Percentiles rank a stretch among this genome's conserved stretches.
Conservation (phyloP, 2,329 filamentous ascomycete genomes). For the Diaporthe helianthi region DNA sequence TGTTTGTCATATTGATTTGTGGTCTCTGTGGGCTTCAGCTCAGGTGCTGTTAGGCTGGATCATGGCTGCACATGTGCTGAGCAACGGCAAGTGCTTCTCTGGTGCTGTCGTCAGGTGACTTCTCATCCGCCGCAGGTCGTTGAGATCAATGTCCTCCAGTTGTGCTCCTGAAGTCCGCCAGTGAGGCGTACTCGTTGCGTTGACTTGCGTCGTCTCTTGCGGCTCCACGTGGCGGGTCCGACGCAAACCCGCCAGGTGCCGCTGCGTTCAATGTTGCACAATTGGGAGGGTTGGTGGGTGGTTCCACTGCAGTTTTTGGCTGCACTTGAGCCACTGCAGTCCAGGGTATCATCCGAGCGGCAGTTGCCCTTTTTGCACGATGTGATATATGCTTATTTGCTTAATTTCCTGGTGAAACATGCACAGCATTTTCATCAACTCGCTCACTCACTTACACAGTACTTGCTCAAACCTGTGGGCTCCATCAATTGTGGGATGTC, state of each 20-base stretch:
- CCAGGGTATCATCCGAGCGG: constrained; percentile 11
- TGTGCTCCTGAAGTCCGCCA: neutral
- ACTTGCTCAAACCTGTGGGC: too few relatives aligned
- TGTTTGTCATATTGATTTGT: neutral
- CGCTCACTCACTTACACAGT: neutral
- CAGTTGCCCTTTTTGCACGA: neutral
- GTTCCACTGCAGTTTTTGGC: constrained; percentile 22
- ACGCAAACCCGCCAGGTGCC: too few relatives aligned
- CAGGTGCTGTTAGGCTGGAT: neutral
- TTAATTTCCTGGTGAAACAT: constrained; percentile 17
- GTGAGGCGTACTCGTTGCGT: neutral
- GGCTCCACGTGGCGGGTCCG: constrained; percentile 9
- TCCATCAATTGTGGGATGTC: too few relatives aligned
- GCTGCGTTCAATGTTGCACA: too few relatives aligned
- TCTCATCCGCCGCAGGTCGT: constrained; percentile 5
- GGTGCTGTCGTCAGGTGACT: constrained; percentile 1
- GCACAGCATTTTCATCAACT: neutral
- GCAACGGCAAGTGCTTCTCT: neutral
- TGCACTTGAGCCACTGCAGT: too few relatives aligned
- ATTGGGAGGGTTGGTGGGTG: neutral
- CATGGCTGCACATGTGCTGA: neutral
- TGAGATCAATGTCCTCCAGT: neutral
- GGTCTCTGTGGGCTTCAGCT: neutral
- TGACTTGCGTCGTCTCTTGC: neutral
- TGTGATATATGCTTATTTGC: constrained; percentile 15